These are phyloP conservation scores for Leishmania major DNA, from an alignment of 208 protist species.

Conservation along the genomic window DNA sequence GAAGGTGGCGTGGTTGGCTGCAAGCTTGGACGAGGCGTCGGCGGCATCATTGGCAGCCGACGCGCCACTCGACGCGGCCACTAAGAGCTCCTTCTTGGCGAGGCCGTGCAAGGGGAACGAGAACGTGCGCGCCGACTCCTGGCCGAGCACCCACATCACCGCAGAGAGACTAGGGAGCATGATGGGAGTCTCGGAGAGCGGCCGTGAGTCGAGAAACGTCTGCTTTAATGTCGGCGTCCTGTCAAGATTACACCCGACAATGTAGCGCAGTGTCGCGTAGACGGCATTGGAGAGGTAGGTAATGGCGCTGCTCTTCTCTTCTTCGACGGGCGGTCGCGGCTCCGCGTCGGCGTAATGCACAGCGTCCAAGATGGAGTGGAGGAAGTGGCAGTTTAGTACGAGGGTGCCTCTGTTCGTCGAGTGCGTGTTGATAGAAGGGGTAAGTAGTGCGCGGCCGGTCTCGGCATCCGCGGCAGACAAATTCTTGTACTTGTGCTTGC, in stretches of 20 bases:
- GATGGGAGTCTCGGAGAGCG: constrained; percentile 38
- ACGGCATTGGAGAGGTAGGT: constrained; percentile 66
- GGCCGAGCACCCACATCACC: constrained; percentile 70
- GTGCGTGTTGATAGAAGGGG: constrained; percentile 10
- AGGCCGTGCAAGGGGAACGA: constrained; percentile 56
- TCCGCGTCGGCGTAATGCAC: constrained; percentile 84
- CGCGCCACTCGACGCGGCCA: constrained; percentile 24
- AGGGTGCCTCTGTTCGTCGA: constrained; percentile 29
- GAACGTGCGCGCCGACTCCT: constrained; percentile 42
- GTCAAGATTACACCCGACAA: constrained; percentile 77
- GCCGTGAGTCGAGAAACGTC: constrained; percentile 76
- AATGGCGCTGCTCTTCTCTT: constrained; percentile 67
- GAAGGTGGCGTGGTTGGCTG: background rate
- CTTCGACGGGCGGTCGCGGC: constrained; percentile 63
- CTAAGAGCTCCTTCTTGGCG: constrained; percentile 42
- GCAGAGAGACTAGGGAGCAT: constrained; percentile 68
- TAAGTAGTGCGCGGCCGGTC: constrained; percentile 39
- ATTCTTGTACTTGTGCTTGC: constrained; percentile 74
- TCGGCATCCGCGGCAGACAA: constrained; percentile 43
- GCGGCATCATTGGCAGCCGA: background rate
- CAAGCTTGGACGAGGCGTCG: background rate
- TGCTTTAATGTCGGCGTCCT: constrained; percentile 33
- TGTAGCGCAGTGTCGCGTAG: constrained; percentile 75
- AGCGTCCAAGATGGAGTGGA: constrained; percentile 60
- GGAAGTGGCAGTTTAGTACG: constrained; percentile 67